Evolutionary conservation across 2,329 filamentous ascomycete species (phyloP).

Genomic region (Fusarium anthophilum): DNA sequence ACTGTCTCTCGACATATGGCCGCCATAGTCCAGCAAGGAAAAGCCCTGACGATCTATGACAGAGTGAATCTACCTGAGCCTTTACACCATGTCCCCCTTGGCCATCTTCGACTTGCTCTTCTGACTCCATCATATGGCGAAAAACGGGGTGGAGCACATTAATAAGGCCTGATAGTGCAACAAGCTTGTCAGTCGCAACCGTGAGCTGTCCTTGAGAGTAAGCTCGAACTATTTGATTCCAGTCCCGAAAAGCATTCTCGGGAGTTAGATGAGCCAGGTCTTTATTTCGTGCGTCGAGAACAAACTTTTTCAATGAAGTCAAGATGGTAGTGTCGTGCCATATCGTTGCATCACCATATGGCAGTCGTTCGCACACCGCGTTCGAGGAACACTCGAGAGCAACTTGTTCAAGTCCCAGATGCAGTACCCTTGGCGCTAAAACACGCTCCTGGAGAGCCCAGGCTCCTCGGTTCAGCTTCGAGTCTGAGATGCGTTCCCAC

Average conservation of each 20-base stretch:
- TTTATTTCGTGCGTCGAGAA: neutral
- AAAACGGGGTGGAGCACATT: neutral
- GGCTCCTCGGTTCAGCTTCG: constrained; percentile 6
- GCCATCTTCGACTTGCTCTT: neutral
- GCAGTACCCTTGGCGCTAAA: constrained; percentile 10
- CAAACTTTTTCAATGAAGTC: neutral
- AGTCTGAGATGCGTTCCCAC: constrained; percentile 3
- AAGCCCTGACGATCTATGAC: neutral
- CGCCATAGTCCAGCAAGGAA: constrained; percentile 21
- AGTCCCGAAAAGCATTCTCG: neutral
- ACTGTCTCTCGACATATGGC: constrained; percentile 1
- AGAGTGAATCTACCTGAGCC: too few relatives aligned
- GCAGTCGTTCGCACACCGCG: constrained; percentile 11
- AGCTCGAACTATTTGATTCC: constrained; percentile 8
- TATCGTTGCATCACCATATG: neutral
- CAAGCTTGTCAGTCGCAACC: neutral
- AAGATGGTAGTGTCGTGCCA: neutral
- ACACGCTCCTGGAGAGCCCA: constrained; percentile 23
- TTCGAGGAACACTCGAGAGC: constrained; percentile 14
- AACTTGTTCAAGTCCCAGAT: constrained; percentile 15
- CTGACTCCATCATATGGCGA: neutral
- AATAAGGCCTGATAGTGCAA: constrained; percentile 8
- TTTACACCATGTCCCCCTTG: rapidly evolving
- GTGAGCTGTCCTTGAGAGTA: constrained; percentile 1
- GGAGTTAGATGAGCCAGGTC: neutral